Percentiles rank a stretch among this genome's conserved stretches.
phyloP scores from a whole-genome alignment of 495 filamentous ascomycete genomes.

The Penicillium psychrofluorescens region DNA sequence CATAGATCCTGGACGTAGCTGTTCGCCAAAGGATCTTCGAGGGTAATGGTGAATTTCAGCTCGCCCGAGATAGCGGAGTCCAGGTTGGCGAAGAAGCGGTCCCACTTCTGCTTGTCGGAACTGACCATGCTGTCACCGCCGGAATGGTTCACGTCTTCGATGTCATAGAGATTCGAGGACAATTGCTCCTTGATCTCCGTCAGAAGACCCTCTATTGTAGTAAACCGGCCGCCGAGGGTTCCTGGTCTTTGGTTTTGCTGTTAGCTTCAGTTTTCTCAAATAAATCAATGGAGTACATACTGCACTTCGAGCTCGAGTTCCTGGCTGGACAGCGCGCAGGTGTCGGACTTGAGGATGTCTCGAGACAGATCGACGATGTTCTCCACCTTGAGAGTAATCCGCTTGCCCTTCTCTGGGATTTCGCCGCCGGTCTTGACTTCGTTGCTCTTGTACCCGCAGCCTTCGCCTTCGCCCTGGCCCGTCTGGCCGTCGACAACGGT shows the following conservation, averaged over 20 bases:
- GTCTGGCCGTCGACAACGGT: no score
- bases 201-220: constrained; percentile 91
- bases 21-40: constrained; percentile 81
- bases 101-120: constrained; percentile 63
- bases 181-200: constrained; percentile 89
- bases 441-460: constrained; percentile 87
- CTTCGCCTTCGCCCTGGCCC: not conserved
- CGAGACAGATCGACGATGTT: constrained; percentile 70
- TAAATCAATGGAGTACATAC: no score
- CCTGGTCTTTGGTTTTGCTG: constrained; percentile 44
- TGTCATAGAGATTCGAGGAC: constrained; percentile 75
- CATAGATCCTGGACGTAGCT: constrained; percentile 89
- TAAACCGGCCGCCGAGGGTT: constrained; percentile 93
- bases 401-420: constrained; percentile 79
- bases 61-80: constrained; percentile 73
- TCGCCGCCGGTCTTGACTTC: constrained; percentile 96
- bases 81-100: constrained; percentile 68
- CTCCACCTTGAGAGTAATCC: constrained; percentile 70
- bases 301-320: constrained; percentile 79
- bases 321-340: constrained; percentile 73
- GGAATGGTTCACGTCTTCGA: constrained; percentile 39
- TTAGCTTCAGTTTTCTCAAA: no score
- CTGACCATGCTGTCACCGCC: constrained; percentile 70
- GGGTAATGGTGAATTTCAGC: constrained; percentile 73
- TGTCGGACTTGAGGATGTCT: constrained; percentile 96